phyloP scores from a whole-genome alignment of 345 rosid genomes.

The Odontarrhena argentea region DNA sequence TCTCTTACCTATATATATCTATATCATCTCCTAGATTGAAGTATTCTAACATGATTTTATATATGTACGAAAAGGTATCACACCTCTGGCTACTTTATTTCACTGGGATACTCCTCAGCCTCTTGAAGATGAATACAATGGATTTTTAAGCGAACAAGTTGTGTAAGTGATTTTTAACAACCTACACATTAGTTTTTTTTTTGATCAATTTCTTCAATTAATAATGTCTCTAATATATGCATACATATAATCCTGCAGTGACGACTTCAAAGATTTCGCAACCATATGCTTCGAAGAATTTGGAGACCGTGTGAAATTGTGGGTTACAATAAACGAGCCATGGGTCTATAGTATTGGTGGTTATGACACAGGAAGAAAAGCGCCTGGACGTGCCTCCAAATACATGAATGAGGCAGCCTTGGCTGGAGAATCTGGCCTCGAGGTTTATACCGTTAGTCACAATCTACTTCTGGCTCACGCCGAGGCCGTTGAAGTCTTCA shows the following conservation, averaged over 20 bases:
- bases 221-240: slow-evolving; percentile 10
- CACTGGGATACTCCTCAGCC: slow-evolving; percentile 71
- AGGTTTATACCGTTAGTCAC: slow-evolving; percentile 42
- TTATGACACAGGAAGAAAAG: slow-evolving; percentile 42
- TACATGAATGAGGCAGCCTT: slow-evolving; percentile 38
- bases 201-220: neutral
- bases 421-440: slow-evolving; percentile 42
- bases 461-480: slow-evolving; percentile 45
- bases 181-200: neutral
- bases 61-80: slow-evolving; percentile 43
- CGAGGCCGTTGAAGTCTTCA: slow-evolving; percentile 41
- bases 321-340: slow-evolving; percentile 50
- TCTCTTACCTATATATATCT: neutral
- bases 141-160: slow-evolving; percentile 51
- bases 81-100: slow-evolving; percentile 57
- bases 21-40: neutral
- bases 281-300: slow-evolving; percentile 43
- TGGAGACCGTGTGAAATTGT: slow-evolving; percentile 50
- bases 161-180: slow-evolving; percentile 44
- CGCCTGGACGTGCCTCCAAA: slow-evolving; percentile 45
- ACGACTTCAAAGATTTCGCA: slow-evolving; percentile 44
- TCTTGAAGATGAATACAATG: slow-evolving; percentile 61
- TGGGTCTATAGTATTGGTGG: slow-evolving; percentile 45
- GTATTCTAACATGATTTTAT: slow-evolving; percentile 1
- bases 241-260: slow-evolving; percentile 32